Evolutionary conservation across 768 basidiomycete genomes (phyloP).

Genomic region (Termitomyces sp.): DNA sequence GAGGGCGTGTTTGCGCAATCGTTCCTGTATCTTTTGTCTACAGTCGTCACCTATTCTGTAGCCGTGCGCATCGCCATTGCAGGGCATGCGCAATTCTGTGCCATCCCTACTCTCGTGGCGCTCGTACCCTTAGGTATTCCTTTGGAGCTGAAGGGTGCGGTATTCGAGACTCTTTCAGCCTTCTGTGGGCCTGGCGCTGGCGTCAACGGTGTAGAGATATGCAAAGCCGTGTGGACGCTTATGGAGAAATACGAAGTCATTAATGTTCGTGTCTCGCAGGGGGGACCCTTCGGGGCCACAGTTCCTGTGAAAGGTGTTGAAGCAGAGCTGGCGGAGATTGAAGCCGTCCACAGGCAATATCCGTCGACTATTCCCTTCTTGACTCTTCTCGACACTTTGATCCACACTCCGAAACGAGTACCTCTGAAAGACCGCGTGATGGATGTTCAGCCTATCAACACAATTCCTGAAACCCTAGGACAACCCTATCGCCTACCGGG

Average conservation of each 20-base stretch:
- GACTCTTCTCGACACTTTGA: constrained; percentile 70
- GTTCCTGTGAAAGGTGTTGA: constrained; percentile 73
- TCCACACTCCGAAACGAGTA: constrained; percentile 77
- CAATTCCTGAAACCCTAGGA: constrained; percentile 76
- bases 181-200: constrained; percentile 84
- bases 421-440: constrained; percentile 52
- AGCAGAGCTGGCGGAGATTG: constrained; percentile 84
- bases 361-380: constrained; percentile 89
- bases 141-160: constrained; percentile 82
- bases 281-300: constrained; percentile 33
- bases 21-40: constrained; percentile 74
- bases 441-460: constrained; percentile 58
- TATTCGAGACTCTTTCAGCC: constrained; percentile 75
- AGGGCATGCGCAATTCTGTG: constrained; percentile 72
- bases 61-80: constrained; percentile 75
- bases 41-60: constrained; percentile 69
- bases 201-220: constrained; percentile 66
- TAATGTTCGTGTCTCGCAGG: constrained; percentile 51
- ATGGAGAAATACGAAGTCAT: constrained; percentile 85
- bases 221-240: constrained; percentile 74
- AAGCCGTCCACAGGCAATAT: constrained; percentile 71
- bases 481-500: constrained; percentile 78
- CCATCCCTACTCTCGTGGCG: constrained; percentile 72
- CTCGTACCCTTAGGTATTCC: constrained; percentile 79
- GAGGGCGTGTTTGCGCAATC: constrained; percentile 77